Conservation (phyloP, 1,139 yeast genomes). For the Yamadazyma triangularis region DNA sequence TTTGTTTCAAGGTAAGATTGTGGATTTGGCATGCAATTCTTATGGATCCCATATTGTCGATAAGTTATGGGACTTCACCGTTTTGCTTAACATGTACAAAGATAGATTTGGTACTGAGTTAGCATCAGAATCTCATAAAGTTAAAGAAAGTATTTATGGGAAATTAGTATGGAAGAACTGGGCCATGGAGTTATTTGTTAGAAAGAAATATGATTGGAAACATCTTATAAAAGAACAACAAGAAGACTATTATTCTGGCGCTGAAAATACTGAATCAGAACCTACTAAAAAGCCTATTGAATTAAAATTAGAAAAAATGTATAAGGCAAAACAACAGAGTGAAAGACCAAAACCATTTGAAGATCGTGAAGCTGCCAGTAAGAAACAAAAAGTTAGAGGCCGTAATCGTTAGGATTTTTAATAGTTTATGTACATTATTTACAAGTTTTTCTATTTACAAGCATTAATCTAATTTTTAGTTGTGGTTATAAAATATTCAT, state of each 20-base stretch:
- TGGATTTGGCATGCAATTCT: conserved; percentile 72
- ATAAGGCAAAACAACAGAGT: conserved; percentile 23
- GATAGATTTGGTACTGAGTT: conserved; percentile 79
- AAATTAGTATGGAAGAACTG: conserved; percentile 94
- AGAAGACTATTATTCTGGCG: conserved; percentile 36
- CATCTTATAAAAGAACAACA: conserved; percentile 67
- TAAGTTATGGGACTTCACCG: conserved; percentile 74
- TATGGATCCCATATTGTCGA: conserved; percentile 93
- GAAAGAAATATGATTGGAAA: conserved; percentile 86
- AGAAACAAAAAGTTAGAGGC: conserved; percentile 26
- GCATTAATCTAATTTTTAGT: conserved; percentile 5
- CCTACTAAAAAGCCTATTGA: conserved; percentile 35
- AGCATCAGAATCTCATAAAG: conserved; percentile 53
- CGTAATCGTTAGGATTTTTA: conserved; percentile 15
- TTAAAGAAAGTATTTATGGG: conserved; percentile 85
- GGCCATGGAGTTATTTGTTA: conserved; percentile 71
- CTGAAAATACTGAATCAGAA: conserved; percentile 11
- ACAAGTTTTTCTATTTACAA: conserved; percentile 5
- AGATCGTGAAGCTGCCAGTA: conserved; percentile 13
- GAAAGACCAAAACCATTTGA: conserved; percentile 22
- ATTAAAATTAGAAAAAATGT: conserved; percentile 39
- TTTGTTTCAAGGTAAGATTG: conserved; percentile 49
- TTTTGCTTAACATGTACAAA: conserved; percentile 75
- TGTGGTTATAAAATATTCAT: conserved; percentile 42
- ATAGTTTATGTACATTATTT: conserved; percentile 1